Base-by-base conservation (phyloP, 768 basidiomycete genomes). In the Tremella fuciformis region DNA sequence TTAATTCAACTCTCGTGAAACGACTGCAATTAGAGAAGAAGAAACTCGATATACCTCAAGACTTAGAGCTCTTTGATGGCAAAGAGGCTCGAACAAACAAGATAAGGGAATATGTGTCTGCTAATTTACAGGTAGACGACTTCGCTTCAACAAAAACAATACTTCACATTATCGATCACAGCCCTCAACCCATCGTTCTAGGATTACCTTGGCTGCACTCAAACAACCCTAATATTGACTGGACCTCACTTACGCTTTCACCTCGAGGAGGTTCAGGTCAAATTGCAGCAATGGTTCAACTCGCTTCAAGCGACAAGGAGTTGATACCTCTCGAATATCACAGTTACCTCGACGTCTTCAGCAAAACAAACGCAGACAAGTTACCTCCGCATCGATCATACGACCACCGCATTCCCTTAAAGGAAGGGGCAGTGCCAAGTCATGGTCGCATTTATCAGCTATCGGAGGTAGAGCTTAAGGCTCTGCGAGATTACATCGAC, bases 361-460 rank as follows among this genome's bases (percentile, higher is more conserved):
- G 41, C 38, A 55, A 62, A 29, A 8, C 18, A 1, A 24, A 52
- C 13, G 65, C 62, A 13, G 58, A 62, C 25, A 48, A 13, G n/a
- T 47, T 70, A 11, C 68, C 68, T 1, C 37, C 22, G 3, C 66
- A 63, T 19, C 26, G 65, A 9, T 54, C 37, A 6, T 68, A 51
- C 53, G 69, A 73, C 57, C 64, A 63, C 39, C 13, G 46, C 2
- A 70, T 73, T 48, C 54, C 55, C 6, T 21, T 73, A 13, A 58
- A 52, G 22, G 57, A 60, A 3, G 69, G 64, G 21, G 47, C 49
- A 34, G 48, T 22, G 9, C 65, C 60, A 3, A 54, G 58, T 2
- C 62, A 50, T 22, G 58, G 69, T 8, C 62, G 59, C 8, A 56
- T 73, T 8, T 69, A 71, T 52, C 57, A 55, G 22, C 42, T 71